Percentiles rank a stretch among this genome's conserved stretches.
Conservation (phyloP, 441 rosid species). For the Populus hybrid region DNA sequence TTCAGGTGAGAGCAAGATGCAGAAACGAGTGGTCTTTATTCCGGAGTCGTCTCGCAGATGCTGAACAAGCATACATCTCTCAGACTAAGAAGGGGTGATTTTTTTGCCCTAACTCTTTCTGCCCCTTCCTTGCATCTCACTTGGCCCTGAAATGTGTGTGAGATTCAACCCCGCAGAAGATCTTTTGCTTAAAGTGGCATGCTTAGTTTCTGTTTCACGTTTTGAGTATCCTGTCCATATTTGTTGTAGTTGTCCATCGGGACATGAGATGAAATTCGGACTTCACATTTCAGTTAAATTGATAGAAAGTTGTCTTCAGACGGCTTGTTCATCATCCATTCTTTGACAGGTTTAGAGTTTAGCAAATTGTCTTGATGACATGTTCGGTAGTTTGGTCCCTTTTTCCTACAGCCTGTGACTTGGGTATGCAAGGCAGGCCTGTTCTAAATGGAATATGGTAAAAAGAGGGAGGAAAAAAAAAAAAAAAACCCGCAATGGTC, state of each 20-base stretch:
- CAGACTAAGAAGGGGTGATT: conserved; percentile 29
- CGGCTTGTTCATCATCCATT: background rate
- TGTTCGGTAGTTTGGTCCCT: too few species aligned
- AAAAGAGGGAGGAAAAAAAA: too few species aligned
- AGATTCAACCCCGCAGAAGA: background rate
- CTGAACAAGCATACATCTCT: conserved; percentile 57
- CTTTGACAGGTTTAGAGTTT: background rate
- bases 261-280: background rate
- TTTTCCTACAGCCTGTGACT: too few species aligned
- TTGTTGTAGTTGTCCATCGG: background rate
- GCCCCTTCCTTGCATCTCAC: background rate
- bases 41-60: conserved; percentile 53
- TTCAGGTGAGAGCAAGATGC: conserved; percentile 83
- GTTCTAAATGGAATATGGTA: too few species aligned
- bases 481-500: too few species aligned
- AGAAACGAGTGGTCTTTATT: conserved; percentile 79
- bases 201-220: background rate
- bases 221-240: background rate
- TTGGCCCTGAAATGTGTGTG: background rate
- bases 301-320: background rate
- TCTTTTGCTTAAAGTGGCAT: background rate
- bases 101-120: background rate
- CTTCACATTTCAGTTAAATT: background rate
- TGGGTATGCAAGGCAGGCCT: too few species aligned
- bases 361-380: too few species aligned